Conservation (phyloP, 75 land plant genomes). For the Cupressus sempervirens region DNA sequence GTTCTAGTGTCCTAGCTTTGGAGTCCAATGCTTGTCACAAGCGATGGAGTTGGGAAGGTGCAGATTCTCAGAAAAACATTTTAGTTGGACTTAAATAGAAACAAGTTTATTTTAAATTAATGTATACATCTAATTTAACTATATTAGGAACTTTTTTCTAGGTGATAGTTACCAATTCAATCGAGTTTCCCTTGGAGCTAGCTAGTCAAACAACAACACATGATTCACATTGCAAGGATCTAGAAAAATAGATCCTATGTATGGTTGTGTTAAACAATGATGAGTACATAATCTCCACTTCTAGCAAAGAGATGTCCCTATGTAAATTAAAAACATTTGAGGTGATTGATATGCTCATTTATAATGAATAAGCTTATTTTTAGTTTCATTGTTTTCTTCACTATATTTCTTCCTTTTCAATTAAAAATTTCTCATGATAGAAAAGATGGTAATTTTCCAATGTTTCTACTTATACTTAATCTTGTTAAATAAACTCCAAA, state of each 20-base stretch:
- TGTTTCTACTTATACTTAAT: not conserved
- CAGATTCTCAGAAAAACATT: too few relatives aligned
- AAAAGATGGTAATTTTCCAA: not conserved
- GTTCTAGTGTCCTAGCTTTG: too few relatives aligned
- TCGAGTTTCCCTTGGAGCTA: too few relatives aligned
- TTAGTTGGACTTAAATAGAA: too few relatives aligned
- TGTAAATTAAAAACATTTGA: slow-evolving; percentile 53
- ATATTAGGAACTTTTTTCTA: too few relatives aligned
- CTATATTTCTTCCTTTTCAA: not conserved
- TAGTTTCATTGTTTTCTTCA: not conserved
- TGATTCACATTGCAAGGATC: too few relatives aligned
- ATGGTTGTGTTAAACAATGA: slow-evolving; percentile 60
- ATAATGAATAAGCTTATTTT: not conserved
- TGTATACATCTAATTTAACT: too few relatives aligned
- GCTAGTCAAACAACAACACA: too few relatives aligned
- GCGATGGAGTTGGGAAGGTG: too few relatives aligned
- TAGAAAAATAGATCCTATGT: slow-evolving; percentile 50
- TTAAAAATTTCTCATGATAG: not conserved
- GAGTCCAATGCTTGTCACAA: too few relatives aligned
- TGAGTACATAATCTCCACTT: slow-evolving; percentile 58
- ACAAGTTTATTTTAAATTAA: too few relatives aligned
- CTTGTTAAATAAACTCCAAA: not conserved
- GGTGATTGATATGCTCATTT: slow-evolving; percentile 16
- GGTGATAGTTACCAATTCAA: too few relatives aligned
- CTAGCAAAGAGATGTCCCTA: slow-evolving; percentile 55